Evolutionary conservation across 2,329 filamentous ascomycete genomes (phyloP), one percentile per base, ranked within the genome.

Genomic region (Pseudocercospora crystallina): DNA sequence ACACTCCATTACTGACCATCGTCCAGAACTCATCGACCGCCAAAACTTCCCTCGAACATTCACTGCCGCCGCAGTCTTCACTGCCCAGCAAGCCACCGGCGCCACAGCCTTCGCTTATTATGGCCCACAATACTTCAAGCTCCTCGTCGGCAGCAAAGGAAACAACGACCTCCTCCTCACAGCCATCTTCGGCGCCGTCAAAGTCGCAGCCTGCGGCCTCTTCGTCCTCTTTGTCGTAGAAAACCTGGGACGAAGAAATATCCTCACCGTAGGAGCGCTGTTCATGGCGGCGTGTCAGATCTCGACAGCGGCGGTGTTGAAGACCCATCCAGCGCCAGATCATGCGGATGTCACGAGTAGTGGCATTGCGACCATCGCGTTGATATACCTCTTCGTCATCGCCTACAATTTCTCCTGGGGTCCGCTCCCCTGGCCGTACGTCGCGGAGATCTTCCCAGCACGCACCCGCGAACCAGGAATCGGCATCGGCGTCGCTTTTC

Each of bases 321-420:
- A 61, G 34, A 59, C 59, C 0, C 54, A 64, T 15, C 65, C 65
- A 2, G 47, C 61, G 2, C 50, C 56, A 10, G 35, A 33, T 3
- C 44, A 54, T 13, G 59, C 53, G 1, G 49, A 56, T 17, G 61
- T 69, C 14, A 65, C 65, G 1, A 47, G 49, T n/a, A 52, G 72
- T 1, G 76, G 74, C 0, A 76, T 80, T 30, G 73, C 73, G 2
- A 82, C 77, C 0, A 70, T 82, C 1, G 73, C 74, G 0, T 65
- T 82, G 10, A 81, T 82, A 46, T 82, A 81, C 59, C 67, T 81
- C 4, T 77, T 78, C 51, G 77, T 81, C 20, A 74, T 80, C 62
- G 73, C 69, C 1, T 81, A 78, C 61, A 77, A 76, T 36, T 73
- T 76, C 41, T 76, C 72, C 0, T 80, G 76, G 77, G 78, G 78